phyloP scores from a whole-genome alignment of 2,329 filamentous ascomycete genomes.

The Trichoderma pleuroti region DNA sequence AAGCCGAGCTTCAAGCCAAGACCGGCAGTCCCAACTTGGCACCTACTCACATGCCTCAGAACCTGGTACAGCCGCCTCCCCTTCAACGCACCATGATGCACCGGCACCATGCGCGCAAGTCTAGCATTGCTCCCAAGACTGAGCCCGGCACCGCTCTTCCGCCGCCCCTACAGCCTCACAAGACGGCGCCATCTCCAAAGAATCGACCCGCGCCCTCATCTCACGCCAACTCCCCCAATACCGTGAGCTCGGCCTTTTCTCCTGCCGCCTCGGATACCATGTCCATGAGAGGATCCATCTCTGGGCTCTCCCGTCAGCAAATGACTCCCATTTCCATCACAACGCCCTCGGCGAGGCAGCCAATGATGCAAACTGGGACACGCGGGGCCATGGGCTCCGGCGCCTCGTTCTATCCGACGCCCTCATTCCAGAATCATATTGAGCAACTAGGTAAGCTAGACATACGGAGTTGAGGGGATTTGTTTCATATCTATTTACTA shows the following conservation, averaged over 20 bases:
- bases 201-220: constrained; percentile 80
- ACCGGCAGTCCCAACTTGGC: constrained; percentile 79
- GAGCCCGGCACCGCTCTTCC: constrained; percentile 52
- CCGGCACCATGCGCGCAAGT: constrained; percentile 70
- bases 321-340: constrained; percentile 30
- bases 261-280: constrained; percentile 44
- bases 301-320: constrained; percentile 32
- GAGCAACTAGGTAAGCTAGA: constrained; percentile 83
- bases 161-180: constrained; percentile 45
- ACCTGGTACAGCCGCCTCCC: constrained; percentile 67
- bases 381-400: constrained; percentile 37
- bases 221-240: constrained; percentile 59
- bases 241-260: constrained; percentile 44
- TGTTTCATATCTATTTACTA: background rate
- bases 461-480: background rate
- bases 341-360: constrained; percentile 29
- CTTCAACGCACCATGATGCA: constrained; percentile 79
- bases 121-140: constrained; percentile 72
- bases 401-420: constrained; percentile 71
- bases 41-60: constrained; percentile 64
- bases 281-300: constrained; percentile 41
- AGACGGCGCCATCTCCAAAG: constrained; percentile 63
- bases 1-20: constrained; percentile 90
- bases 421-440: constrained; percentile 85
- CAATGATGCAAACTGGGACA: constrained; percentile 37